Percentiles rank a stretch among this genome's conserved stretches.
These are phyloP conservation scores for Sequoiadendron giganteum DNA, from an alignment of 75 land plant species.

Conservation along the genomic window DNA sequence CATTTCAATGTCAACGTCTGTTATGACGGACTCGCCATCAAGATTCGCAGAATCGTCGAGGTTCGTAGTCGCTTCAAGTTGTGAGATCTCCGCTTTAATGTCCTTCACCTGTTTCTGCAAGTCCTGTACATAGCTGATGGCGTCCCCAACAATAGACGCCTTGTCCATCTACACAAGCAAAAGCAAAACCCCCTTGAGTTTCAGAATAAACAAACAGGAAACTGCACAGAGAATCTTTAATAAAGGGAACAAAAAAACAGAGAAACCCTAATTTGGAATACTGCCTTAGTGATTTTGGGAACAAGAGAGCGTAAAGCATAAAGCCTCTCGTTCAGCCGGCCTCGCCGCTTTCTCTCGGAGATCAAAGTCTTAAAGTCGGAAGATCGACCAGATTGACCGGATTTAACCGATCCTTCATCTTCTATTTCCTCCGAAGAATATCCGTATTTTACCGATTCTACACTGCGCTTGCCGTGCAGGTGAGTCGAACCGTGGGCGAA, in stretches of 20 bases:
- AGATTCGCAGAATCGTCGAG: neutral
- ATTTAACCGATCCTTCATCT: neutral
- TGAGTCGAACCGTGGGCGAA: neutral
- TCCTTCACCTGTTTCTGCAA: slow-evolving; percentile 61
- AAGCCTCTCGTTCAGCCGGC: slow-evolving; percentile 87
- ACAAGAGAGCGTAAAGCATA: slow-evolving; percentile 76
- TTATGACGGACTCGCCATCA: neutral
- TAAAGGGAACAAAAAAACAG: neutral
- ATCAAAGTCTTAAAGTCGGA: slow-evolving; percentile 22
- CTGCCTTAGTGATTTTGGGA: slow-evolving; percentile 88
- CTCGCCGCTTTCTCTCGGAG: slow-evolving; percentile 76
- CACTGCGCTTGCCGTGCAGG: neutral
- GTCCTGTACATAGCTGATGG: slow-evolving; percentile 62
- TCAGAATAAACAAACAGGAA: neutral
- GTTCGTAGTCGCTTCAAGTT: neutral
- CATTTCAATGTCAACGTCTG: neutral
- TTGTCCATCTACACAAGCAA: slow-evolving; percentile 79
- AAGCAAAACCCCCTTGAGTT: neutral
- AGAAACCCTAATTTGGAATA: slow-evolving; percentile 14
- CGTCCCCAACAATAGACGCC: slow-evolving; percentile 88
- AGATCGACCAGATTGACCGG: neutral
- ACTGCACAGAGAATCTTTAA: neutral
- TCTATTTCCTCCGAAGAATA: slow-evolving; percentile 10
- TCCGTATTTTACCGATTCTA: neutral
- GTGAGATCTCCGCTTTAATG: neutral